Base-by-base conservation (phyloP, 176 grass and related monocot genomes). In the Luzula sylvatica region DNA sequence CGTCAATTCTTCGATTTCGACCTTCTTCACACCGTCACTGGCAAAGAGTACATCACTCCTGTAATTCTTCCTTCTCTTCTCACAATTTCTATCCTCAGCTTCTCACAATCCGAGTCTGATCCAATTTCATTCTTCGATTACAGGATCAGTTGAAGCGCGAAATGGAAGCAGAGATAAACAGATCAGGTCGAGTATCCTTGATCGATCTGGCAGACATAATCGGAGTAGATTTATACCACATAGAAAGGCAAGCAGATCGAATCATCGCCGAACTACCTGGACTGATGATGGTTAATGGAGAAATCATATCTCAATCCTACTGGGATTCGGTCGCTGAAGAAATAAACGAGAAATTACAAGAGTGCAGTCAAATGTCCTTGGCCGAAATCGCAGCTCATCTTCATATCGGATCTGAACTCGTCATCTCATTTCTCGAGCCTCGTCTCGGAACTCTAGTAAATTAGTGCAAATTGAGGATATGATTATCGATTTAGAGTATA, bases 31-130 rank as follows among this genome's bases (percentile, higher is more conserved):
- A 88, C 84, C 42, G 41, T 56, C 63, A 78, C 84, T 38, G 90
- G 84, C 43, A 96, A 96, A 68, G 80, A 96, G 66, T 89, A 88
- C 77, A 96, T 96, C 83, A 96, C 84, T 66, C 73, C 84, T 23
- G 90, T 89, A 83, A 66, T 18, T 21, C n/a, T 4, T 5, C 8
- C 19, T 13, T 13, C n/a, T 32, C 5, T 2, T 18, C 29, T 30
- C n/a, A n/a, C n/a, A n/a, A n/a, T n/a, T n/a, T n/a, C n/a, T n/a
- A n/a, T n/a, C n/a, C n/a, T n/a, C n/a, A n/a, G n/a, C n/a, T n/a
- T n/a, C n/a, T n/a, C n/a, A n/a, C n/a, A n/a, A n/a, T n/a, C n/a
- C n/a, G n/a, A n/a, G n/a, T n/a, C n/a, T n/a, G n/a, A n/a, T n/a
- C n/a, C 32, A 20, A 20, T 20, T 50, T 55, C 23, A 19, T 19